phyloP scores from a whole-genome alignment of 1,139 yeast species.

The Pichia sp. region DNA sequence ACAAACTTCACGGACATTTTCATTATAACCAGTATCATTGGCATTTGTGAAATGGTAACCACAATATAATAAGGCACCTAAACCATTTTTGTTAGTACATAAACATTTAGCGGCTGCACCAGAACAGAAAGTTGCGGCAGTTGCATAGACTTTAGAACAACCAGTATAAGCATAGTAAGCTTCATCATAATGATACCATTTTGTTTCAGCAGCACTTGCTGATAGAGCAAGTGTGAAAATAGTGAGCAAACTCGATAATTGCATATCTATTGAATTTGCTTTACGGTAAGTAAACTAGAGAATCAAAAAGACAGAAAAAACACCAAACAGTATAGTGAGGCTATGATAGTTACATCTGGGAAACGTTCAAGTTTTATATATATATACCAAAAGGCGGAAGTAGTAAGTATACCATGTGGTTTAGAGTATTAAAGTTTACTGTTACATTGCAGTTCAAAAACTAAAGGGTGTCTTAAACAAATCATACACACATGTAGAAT shows the following conservation, averaged over 20 bases:
- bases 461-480: too few species aligned
- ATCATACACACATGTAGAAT: too few species aligned
- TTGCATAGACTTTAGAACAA: conserved; percentile 34
- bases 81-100: conserved; percentile 23
- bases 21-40: background rate
- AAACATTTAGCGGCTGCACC: conserved; percentile 28
- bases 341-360: too few species aligned
- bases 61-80: conserved; percentile 14
- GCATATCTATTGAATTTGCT: too few species aligned
- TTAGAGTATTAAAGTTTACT: too few species aligned
- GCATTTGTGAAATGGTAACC: conserved; percentile 6
- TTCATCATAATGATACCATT: conserved; percentile 20
- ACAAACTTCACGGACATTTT: background rate
- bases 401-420: too few species aligned
- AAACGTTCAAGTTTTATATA: too few species aligned
- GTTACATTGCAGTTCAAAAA: too few species aligned
- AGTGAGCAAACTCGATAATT: conserved; percentile 4
- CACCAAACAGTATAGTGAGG: too few species aligned
- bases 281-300: too few species aligned
- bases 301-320: too few species aligned
- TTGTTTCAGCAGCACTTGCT: background rate
- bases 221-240: background rate
- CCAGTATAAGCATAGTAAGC: conserved; percentile 27
- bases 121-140: conserved; percentile 35
- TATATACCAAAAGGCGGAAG: too few species aligned